Base-by-base conservation (phyloP, 768 basidiomycete genomes). In the Pisolithus microcarpus region DNA sequence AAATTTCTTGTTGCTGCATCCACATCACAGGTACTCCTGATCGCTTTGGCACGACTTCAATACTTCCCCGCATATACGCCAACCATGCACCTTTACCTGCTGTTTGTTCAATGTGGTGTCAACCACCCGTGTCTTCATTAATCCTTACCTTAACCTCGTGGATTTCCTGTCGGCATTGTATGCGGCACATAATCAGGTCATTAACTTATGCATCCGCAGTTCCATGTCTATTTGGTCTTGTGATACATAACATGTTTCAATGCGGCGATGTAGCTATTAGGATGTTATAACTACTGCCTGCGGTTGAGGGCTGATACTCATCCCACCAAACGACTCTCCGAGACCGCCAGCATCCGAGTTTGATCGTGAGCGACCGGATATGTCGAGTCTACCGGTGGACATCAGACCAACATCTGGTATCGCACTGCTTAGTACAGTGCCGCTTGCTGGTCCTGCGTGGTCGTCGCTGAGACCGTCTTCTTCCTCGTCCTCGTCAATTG, bases 261-360 rank as follows among this genome's bases (percentile, higher is more conserved):
- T 42, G 18, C 48, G n/a, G 11, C 3, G 11, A 7, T 43, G 24
- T 43, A 28, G 43, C 24, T 43, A 13, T 39, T 54, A 61, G 15
- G 51, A 54, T 4, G 49, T 45, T 50, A 61, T 53, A 16, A 59
- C 38, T 18, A 57, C 50, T 6, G 56, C 40, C 44, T 21, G 57
- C n/a, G 67, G 57, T 10, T 58, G 72, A 28, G 89, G 89, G 57
- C 89, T 91, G 56, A 91, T 91, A 58, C 86, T 91, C 88, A 91
- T 90, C 30, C 79, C 82, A 8, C 78, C 85, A 55, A 91, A 78
- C 4, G 85, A 87, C 55, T 72, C 72, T 7, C 82, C 85, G 6
- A 91, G 72, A 3, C 74, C 78, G 24, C 72, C 72, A n/a, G 78
- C 73, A 48, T 76, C 75, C 5, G 61, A 48, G 31, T 38, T 21